These are phyloP conservation scores for Metschnikowia kofuensis DNA, from an alignment of 805 yeast species.

Conservation along the genomic window DNA sequence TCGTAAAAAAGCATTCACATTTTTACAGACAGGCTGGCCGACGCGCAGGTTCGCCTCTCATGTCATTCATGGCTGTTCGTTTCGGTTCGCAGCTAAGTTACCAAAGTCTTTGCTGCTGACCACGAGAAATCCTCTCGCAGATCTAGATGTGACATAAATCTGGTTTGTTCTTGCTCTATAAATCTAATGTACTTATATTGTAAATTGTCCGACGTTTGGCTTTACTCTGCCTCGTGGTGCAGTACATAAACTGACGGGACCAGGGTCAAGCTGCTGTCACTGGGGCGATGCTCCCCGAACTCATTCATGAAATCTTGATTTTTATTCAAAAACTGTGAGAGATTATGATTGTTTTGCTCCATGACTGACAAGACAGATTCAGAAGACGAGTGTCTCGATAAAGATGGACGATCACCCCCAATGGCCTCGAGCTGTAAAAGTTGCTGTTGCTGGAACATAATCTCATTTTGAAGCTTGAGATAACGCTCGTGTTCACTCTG, in stretches of 20 bases:
- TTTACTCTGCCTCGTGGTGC: slow-evolving; percentile 10
- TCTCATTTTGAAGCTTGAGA: slow-evolving; percentile 36
- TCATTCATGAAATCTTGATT: slow-evolving; percentile 14
- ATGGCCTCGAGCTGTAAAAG: slow-evolving; percentile 20
- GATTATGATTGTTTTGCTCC: slow-evolving; percentile 13
- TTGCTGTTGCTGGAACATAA: slow-evolving; percentile 36
- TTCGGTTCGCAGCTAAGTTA: no score
- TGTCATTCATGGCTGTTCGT: no score
- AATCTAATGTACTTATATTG: no score
- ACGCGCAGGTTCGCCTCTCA: no score
- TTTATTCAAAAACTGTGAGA: slow-evolving; percentile 14
- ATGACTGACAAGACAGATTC: slow-evolving; percentile 17
- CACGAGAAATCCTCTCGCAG: no score
- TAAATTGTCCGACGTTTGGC: no score
- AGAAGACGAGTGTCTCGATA: slow-evolving; percentile 15
- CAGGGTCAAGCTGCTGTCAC: slow-evolving; percentile 9
- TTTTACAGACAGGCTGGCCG: no score
- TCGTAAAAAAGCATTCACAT: no score
- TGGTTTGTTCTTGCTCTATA: no score
- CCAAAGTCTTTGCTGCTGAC: no score
- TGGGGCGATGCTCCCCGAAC: slow-evolving; percentile 9
- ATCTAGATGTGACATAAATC: no score
- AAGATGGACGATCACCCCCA: slow-evolving; percentile 7
- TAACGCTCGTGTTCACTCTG: slow-evolving; percentile 34
- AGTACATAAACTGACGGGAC: slow-evolving; percentile 17